These are phyloP conservation scores for Hyaloscypha finlandica DNA, from an alignment of 495 filamentous ascomycete species.

Conservation along the genomic window DNA sequence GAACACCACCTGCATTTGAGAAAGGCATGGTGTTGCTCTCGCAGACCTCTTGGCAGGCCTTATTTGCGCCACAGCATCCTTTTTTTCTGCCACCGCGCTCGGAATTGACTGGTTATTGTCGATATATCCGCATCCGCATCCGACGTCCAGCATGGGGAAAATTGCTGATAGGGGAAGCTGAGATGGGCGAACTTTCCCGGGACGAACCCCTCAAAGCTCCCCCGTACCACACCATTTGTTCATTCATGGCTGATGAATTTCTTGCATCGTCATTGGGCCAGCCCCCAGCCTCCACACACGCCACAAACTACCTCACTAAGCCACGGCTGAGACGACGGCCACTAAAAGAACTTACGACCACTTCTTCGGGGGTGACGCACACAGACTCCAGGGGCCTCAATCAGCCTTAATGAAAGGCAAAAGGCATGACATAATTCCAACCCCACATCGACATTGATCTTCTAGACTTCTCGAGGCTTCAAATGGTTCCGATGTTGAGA, in stretches of 20 bases:
- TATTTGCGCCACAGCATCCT: background rate
- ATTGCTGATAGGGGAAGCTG: background rate
- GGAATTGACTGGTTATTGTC: background rate
- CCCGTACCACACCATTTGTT: background rate
- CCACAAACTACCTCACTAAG: slow-evolving; percentile 1
- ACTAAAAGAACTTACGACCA: background rate
- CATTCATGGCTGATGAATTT: slow-evolving; percentile 8
- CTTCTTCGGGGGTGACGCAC: background rate
- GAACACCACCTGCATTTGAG: background rate
- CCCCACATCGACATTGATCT: background rate
- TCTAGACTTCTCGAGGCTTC: background rate
- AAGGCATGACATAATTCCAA: background rate
- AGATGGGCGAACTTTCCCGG: background rate
- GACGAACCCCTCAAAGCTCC: background rate
- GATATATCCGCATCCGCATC: background rate
- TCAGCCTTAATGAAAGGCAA: slow-evolving; percentile 7
- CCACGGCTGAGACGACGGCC: slow-evolving; percentile 7
- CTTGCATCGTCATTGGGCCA: background rate
- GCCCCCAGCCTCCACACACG: background rate
- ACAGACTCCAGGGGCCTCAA: background rate
- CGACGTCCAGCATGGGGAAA: background rate
- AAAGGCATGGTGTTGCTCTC: background rate
- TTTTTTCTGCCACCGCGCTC: too few species aligned
- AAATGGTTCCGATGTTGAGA: background rate
- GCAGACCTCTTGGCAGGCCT: background rate